Evolutionary conservation across 257 asterid species (phyloP), one percentile per base, ranked within the genome.

Genomic region (Agastache rugosa): DNA sequence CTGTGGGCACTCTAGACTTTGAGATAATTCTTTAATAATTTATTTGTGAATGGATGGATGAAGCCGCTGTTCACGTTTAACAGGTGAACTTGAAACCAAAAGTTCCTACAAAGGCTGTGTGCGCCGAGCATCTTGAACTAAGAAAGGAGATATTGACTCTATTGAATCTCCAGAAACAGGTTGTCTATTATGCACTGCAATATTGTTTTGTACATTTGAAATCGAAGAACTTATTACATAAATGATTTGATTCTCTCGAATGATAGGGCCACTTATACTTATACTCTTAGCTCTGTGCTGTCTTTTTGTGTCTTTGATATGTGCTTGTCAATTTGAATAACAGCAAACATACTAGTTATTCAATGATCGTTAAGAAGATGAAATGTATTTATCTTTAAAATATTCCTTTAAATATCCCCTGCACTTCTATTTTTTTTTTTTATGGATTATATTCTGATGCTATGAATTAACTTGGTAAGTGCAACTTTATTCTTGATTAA

Each of bases 31-130:
- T 2, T 37, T 23, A n/a, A 16, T 27, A 39, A 16, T 64, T 59
- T 50, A 25, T 34, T 79, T 56, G 42, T 69, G 19, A 69, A 72
- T 59, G 53, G 44, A 70, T 66, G 64, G 42, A 74, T 72, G 68
- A 81, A 61, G 54, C 39, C 66, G 53, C 22, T 41, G 50, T 12
- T 48, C 45, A 2, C 42, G 45, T 70, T 73, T 72, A 44, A 48
- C 88, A 94, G 99, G 96, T 94, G 74, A 90, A 92, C 83, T 87
- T 94, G 83, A 94, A 94, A 80, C 99, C 99, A 35, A 94, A 86
- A 83, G 97, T 94, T 75, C 98, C 99, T 61, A 94, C 99, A 23
- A 92, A 88, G 79, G 92, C 91, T 16, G 98, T 92, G 50, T 94
- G 99, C 23, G 87, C 87, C 0, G 97, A 94, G 88, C 99, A 92